Evolutionary conservation across 768 basidiomycete species (phyloP).

Genomic region (Leccinum aurantiacum): DNA sequence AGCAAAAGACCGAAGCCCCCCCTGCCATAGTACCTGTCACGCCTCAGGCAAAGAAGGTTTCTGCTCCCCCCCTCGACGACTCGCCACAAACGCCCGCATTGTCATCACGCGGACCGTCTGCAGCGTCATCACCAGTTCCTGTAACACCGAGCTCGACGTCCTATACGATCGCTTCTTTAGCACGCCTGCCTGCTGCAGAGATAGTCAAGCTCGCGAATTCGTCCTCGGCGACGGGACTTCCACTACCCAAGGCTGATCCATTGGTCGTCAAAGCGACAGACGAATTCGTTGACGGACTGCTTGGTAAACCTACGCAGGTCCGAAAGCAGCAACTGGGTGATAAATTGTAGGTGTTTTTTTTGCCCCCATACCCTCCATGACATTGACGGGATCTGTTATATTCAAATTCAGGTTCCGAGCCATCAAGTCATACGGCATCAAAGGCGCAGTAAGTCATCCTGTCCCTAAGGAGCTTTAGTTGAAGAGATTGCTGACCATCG

Average conservation of each 20-base stretch:
- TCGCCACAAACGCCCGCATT: constrained; percentile 77
- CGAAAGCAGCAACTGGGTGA: constrained; percentile 84
- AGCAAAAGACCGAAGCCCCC: constrained; percentile 27
- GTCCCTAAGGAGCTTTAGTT: background rate
- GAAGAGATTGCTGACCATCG: constrained; percentile 2
- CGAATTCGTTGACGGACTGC: constrained; percentile 64
- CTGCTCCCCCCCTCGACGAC: constrained; percentile 38
- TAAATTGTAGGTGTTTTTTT: constrained; percentile 54
- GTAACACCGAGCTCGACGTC: constrained; percentile 50
- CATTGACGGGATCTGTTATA: constrained; percentile 15
- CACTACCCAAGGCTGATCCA: constrained; percentile 69
- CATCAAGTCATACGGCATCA: constrained; percentile 78
- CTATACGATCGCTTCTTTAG: constrained; percentile 69
- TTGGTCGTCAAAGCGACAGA: constrained; percentile 68
- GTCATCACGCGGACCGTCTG: constrained; percentile 72
- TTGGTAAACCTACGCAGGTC: constrained; percentile 51
- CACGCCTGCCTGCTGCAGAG: constrained; percentile 71
- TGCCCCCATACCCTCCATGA: constrained; percentile 12
- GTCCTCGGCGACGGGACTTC: constrained; percentile 46
- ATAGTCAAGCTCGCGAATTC: constrained; percentile 66
- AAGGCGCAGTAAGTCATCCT: constrained; percentile 59
- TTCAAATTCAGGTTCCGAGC: constrained; percentile 46
- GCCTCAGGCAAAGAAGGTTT: constrained; percentile 61
- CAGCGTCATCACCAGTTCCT: constrained; percentile 68
- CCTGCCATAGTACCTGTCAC: constrained; percentile 48